phyloP scores from a whole-genome alignment of 805 yeast species.

The Saccharomycopsis olivae region DNA sequence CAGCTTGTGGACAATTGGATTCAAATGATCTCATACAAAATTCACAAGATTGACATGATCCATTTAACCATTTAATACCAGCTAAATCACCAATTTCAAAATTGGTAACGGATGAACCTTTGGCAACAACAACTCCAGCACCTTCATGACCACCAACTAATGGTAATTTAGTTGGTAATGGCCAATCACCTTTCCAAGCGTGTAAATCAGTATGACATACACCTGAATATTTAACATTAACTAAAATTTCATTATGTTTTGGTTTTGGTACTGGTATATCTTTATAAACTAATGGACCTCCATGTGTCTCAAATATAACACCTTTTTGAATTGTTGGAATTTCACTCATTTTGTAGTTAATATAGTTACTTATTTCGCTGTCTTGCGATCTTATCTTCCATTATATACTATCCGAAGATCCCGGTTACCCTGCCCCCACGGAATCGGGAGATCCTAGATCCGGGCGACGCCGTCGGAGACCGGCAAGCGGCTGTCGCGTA shows the following conservation, averaged over 20 bases:
- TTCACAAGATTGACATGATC: slow-evolving; percentile 70
- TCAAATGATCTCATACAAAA: slow-evolving; percentile 58
- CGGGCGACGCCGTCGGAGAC: no score
- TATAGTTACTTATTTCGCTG: no score
- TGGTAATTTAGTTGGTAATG: slow-evolving; percentile 61
- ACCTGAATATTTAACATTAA: slow-evolving; percentile 80
- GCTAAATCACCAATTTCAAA: slow-evolving; percentile 74
- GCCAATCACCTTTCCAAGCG: slow-evolving; percentile 95
- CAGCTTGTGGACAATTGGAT: slow-evolving; percentile 61
- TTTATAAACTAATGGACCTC: slow-evolving; percentile 53
- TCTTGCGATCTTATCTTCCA: no score
- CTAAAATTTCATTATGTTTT: slow-evolving; percentile 63
- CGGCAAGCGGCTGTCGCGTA: no score
- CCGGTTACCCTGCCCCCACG: no score
- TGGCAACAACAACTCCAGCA: slow-evolving; percentile 76
- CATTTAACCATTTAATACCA: slow-evolving; percentile 77
- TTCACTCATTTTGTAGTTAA: no score
- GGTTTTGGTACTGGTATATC: slow-evolving; percentile 78
- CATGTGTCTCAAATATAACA: slow-evolving; percentile 53
- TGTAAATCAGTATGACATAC: slow-evolving; percentile 92
- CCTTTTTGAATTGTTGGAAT: slow-evolving; percentile 65
- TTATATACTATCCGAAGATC: no score
- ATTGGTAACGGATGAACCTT: slow-evolving; percentile 57
- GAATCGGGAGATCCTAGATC: no score
- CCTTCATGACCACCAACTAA: slow-evolving; percentile 88